Conservation (phyloP, 768 basidiomycete species). For the Mycena rebaudengoi region DNA sequence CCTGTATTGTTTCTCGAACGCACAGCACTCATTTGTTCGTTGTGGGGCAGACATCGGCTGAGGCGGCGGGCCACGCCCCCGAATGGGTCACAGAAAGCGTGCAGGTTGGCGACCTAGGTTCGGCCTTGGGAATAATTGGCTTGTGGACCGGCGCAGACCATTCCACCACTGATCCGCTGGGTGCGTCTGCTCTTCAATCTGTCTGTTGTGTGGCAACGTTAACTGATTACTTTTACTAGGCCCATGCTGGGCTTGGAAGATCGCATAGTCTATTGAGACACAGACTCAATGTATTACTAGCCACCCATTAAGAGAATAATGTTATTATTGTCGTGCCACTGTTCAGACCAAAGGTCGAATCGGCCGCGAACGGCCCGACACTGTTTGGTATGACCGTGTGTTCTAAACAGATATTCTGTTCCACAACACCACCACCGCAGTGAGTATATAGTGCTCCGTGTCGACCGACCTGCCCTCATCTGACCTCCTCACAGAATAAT, state of each 20-base stretch:
- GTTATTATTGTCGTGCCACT: too few relatives aligned
- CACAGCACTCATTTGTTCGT: not conserved
- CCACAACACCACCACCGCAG: slow-evolving; percentile 6
- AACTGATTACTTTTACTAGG: slow-evolving; percentile 2
- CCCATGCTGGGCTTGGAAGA: slow-evolving; percentile 30
- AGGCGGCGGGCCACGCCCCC: slow-evolving; percentile 39
- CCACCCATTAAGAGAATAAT: too few relatives aligned
- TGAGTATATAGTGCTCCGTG: not conserved
- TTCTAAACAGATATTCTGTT: too few relatives aligned
- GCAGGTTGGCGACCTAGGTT: slow-evolving; percentile 63
- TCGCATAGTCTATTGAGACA: not conserved
- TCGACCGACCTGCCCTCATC: not conserved
- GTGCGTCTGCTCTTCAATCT: not conserved
- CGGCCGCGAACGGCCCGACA: too few relatives aligned
- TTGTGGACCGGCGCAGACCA: slow-evolving; percentile 28
- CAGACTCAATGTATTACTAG: too few relatives aligned
- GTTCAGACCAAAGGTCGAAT: too few relatives aligned
- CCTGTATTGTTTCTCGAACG: not conserved
- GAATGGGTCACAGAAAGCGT: slow-evolving; percentile 67
- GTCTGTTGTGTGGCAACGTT: not conserved
- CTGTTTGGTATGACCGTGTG: too few relatives aligned
- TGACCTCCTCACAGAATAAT: slow-evolving; percentile 26
- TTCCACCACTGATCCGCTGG: slow-evolving; percentile 21
- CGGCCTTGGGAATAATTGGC: slow-evolving; percentile 61
- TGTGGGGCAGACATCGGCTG: slow-evolving; percentile 44